Evolutionary conservation across 768 basidiomycete genomes (phyloP).

Genomic region (Cystoderma amianthinum): DNA sequence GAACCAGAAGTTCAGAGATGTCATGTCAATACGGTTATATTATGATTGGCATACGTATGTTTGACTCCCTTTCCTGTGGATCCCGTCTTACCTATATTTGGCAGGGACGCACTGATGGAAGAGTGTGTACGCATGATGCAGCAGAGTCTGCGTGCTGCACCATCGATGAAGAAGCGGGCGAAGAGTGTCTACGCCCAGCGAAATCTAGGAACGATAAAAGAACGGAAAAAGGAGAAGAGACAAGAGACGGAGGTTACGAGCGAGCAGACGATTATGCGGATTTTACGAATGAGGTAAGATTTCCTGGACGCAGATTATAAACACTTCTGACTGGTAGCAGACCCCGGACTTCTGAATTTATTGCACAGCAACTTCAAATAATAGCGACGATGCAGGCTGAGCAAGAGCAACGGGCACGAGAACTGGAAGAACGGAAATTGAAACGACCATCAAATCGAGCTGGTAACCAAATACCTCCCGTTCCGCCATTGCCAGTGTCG

Average conservation of each 20-base stretch:
- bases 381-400: constrained; percentile 79
- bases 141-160: constrained; percentile 66
- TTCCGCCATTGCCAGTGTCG: constrained; percentile 28
- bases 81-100: constrained; percentile 7
- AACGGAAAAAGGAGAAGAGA: constrained; percentile 89
- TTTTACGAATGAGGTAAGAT: constrained; percentile 85
- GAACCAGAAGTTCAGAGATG: constrained; percentile 92
- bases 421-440: constrained; percentile 49
- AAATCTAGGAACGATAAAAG: constrained; percentile 93
- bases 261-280: constrained; percentile 90
- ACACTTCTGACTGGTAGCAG: constrained; percentile 27
- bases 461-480: constrained; percentile 23
- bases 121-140: constrained; percentile 97
- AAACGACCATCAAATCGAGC: constrained; percentile 37
- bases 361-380: constrained; percentile 80
- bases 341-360: constrained; percentile 78
- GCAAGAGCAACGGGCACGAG: constrained; percentile 66
- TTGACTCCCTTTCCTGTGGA: not conserved
- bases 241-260: constrained; percentile 71
- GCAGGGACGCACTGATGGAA: constrained; percentile 80
- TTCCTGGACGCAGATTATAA: constrained; percentile 3
- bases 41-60: constrained; percentile 93
- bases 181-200: constrained; percentile 92
- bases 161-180: constrained; percentile 78
- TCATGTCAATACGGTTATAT: constrained; percentile 85